A percentile compares a stretch with the other conserved stretches of the same genome.
Conservation (phyloP, 2,329 filamentous ascomycete genomes). For the Aspergillus cejpii region DNA sequence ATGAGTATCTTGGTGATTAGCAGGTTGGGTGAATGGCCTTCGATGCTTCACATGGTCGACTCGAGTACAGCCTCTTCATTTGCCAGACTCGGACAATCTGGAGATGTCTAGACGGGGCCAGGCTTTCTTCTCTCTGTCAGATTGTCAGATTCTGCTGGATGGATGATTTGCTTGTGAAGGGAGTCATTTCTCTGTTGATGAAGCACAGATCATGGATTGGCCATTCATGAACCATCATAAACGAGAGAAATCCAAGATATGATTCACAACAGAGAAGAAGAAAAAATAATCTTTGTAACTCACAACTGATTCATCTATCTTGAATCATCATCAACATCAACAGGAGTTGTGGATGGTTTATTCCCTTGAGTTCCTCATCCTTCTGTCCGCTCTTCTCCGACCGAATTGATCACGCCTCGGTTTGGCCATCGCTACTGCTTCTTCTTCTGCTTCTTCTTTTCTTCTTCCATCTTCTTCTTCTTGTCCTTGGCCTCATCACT, state of each 20-base stretch:
- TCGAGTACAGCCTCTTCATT: neutral
- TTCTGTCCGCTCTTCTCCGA: constrained; percentile 2
- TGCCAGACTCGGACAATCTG: neutral
- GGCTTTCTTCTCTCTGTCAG: constrained; percentile 1
- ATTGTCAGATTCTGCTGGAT: constrained; percentile 5
- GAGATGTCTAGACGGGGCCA: constrained; percentile 7
- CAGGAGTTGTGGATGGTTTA: constrained; percentile 2
- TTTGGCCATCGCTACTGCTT: neutral
- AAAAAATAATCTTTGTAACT: neutral
- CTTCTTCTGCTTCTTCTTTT: neutral
- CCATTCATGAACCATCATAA: neutral
- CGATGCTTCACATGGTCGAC: too few species aligned
- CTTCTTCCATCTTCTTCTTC: neutral
- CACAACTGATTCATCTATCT: neutral
- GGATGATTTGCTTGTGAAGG: neutral
- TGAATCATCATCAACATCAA: neutral
- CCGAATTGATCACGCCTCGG: neutral
- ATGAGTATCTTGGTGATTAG: too few species aligned
- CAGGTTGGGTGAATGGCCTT: too few species aligned
- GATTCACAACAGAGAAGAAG: neutral
- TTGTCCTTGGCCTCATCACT: constrained; percentile 13
- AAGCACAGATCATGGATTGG: neutral
- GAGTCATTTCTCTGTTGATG: too few species aligned
- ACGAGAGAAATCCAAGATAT: neutral
- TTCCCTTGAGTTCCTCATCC: constrained; percentile 13